These are phyloP conservation scores for Parasarocladium wereldwijsianum DNA, from an alignment of 2,329 filamentous ascomycete genomes.

Conservation along the genomic window DNA sequence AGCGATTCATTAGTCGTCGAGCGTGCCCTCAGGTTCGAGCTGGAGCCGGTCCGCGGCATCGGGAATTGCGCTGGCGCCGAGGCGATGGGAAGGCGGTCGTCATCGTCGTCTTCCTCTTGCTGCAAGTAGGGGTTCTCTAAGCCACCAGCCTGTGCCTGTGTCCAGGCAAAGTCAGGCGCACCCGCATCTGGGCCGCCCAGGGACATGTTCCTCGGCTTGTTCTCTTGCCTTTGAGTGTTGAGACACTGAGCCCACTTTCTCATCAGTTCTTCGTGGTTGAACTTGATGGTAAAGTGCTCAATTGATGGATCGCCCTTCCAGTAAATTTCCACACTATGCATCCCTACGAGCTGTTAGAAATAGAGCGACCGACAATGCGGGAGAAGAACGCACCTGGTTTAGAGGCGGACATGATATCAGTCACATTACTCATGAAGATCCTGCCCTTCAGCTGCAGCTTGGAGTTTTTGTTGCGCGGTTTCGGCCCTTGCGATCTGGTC, in stretches of 20 bases:
- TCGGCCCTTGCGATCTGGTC: slow-evolving; percentile 39
- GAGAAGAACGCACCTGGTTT: slow-evolving; percentile 57
- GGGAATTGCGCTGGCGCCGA: slow-evolving; percentile 21
- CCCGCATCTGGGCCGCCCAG: slow-evolving; percentile 29
- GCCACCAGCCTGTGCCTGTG: slow-evolving; percentile 48
- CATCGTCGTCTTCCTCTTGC: slow-evolving; percentile 48
- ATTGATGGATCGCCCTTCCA: slow-evolving; percentile 96
- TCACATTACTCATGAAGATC: slow-evolving; percentile 99
- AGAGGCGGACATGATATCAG: slow-evolving; percentile 73
- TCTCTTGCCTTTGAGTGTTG: slow-evolving; percentile 57
- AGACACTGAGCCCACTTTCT: slow-evolving; percentile 80
- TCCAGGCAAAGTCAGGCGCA: slow-evolving; percentile 68
- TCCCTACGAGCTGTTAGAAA: slow-evolving; percentile 36
- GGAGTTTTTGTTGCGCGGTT: slow-evolving; percentile 48
- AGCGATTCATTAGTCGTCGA: slow-evolving; percentile 61
- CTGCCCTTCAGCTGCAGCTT: slow-evolving; percentile 91
- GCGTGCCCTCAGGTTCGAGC: slow-evolving; percentile 57
- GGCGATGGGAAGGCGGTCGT: slow-evolving; percentile 24
- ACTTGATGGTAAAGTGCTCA: slow-evolving; percentile 92
- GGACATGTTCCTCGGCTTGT: slow-evolving; percentile 31
- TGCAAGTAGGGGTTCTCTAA: slow-evolving; percentile 73
- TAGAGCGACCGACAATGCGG: background rate
- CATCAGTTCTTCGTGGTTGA: slow-evolving; percentile 81
- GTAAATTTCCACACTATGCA: slow-evolving; percentile 92
- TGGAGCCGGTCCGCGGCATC: slow-evolving; percentile 40